phyloP scores from a whole-genome alignment of 1,139 yeast species.

The Lodderomyces jiufengensis region DNA sequence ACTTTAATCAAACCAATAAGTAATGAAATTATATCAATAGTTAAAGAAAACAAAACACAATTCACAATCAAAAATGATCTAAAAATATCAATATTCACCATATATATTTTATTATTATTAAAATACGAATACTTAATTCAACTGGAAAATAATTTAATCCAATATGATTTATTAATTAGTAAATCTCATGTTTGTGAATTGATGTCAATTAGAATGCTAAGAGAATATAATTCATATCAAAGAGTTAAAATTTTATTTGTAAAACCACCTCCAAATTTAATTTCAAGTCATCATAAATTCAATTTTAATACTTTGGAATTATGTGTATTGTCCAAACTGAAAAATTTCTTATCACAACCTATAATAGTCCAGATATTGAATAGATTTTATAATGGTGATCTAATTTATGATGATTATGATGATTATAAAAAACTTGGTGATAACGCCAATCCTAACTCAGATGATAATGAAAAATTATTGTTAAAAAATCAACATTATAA shows the following conservation, averaged over 20 bases:
- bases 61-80: no score
- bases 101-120: constrained; percentile 34
- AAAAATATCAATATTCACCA: constrained; percentile 23
- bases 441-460: no score
- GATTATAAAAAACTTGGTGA: neutral
- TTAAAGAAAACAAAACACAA: neutral
- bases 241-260: constrained; percentile 42
- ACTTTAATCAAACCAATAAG: constrained; percentile 51
- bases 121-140: constrained; percentile 48
- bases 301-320: constrained; percentile 51
- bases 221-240: constrained; percentile 46
- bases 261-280: constrained; percentile 26
- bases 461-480: constrained; percentile 26
- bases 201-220: constrained; percentile 48
- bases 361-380: constrained; percentile 48
- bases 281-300: neutral
- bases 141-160: constrained; percentile 44
- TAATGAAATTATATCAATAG: constrained; percentile 20
- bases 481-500: constrained; percentile 10
- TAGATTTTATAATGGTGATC: constrained; percentile 53
- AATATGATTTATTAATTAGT: constrained; percentile 47
- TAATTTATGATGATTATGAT: constrained; percentile 21
- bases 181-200: constrained; percentile 56
- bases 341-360: constrained; percentile 55
- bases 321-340: constrained; percentile 52